Conservation (phyloP, 495 filamentous ascomycete genomes). For the Penicillium desertorum region DNA sequence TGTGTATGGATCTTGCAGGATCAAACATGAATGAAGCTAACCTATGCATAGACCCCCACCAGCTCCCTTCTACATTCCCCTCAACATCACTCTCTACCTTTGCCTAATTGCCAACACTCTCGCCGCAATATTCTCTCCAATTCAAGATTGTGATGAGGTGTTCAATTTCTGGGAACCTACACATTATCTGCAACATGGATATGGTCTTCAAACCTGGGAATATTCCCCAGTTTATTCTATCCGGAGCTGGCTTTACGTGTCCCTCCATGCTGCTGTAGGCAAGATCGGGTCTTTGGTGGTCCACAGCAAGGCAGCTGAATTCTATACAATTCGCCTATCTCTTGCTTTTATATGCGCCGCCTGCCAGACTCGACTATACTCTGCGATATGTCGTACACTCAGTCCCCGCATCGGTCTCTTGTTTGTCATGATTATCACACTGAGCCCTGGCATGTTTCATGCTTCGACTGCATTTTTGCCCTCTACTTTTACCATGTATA, state of each 20-base stretch:
- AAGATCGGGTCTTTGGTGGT: slow-evolving; percentile 64
- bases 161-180: slow-evolving; percentile 99
- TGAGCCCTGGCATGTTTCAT: slow-evolving; percentile 91
- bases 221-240: slow-evolving; percentile 96
- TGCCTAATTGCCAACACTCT: slow-evolving; percentile 70
- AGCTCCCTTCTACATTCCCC: slow-evolving; percentile 63
- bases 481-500: slow-evolving; percentile 97
- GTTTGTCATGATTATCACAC: slow-evolving; percentile 72
- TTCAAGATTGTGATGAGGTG: slow-evolving; percentile 98
- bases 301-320: slow-evolving; percentile 62
- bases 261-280: slow-evolving; percentile 73
- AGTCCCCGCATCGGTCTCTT: slow-evolving; percentile 79
- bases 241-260: slow-evolving; percentile 91
- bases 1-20: not conserved
- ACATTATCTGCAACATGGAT: slow-evolving; percentile 90
- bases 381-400: slow-evolving; percentile 67
- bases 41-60: slow-evolving; percentile 42
- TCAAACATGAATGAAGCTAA: slow-evolving; percentile 18
- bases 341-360: slow-evolving; percentile 75
- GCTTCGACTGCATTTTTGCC: slow-evolving; percentile 84
- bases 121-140: slow-evolving; percentile 82
- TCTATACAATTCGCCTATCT: slow-evolving; percentile 77
- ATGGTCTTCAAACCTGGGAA: slow-evolving; percentile 97
- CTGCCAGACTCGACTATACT: slow-evolving; percentile 78
- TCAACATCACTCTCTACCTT: slow-evolving; percentile 73